Evolutionary conservation across 805 yeast genomes (phyloP), one percentile per base, ranked within the genome.

Genomic region (Cyberlindnera samutprakarnensis): DNA sequence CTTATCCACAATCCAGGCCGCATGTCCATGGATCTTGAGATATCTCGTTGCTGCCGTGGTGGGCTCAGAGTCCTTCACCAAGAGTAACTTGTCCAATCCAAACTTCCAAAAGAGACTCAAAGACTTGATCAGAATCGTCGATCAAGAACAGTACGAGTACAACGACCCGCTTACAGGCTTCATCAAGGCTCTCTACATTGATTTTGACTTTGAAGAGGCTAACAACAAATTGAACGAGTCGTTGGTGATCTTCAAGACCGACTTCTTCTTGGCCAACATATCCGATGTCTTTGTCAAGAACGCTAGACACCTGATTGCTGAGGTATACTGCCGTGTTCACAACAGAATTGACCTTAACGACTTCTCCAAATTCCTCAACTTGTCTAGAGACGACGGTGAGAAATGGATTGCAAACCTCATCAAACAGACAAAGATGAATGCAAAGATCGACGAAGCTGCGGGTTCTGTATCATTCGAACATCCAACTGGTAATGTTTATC

Each of bases 1-100:
- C 53, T 55, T 78, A 38, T 70, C 77, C 37, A 70, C 83, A 3
- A 77, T 78, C 49, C 84, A 78, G 57, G 80, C 82, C 20, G 64
- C 80, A 7, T 69, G 78, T 49, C 86, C 85, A 14, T 78, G 86
- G 86, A 60, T 78, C 30, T 53, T 77, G 42, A 68, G 85, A 47
- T 78, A 78, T 49, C 53, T 78, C 34, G 69, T 74, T 17, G 79
- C 72, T 18, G 78, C 80, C n/a, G 77, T 75, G 32, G 58, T 65
- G 27, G 51, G 63, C 12, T 55, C 66, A 12, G 53, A 59, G 27
- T 27, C 51, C 21, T 49, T 41, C 41, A 41, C 41, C 13, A 53
- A 43, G 49, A 49, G 39, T 39, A 47, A 45, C 32, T 34, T 47
- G 32, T 37, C 51, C 19, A 49, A 47, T 38, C 51, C 62, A 30